Evolutionary conservation across 1,284 basidiomycete genomes (phyloP).

Genomic region (Pyrrhoderma noxium): DNA sequence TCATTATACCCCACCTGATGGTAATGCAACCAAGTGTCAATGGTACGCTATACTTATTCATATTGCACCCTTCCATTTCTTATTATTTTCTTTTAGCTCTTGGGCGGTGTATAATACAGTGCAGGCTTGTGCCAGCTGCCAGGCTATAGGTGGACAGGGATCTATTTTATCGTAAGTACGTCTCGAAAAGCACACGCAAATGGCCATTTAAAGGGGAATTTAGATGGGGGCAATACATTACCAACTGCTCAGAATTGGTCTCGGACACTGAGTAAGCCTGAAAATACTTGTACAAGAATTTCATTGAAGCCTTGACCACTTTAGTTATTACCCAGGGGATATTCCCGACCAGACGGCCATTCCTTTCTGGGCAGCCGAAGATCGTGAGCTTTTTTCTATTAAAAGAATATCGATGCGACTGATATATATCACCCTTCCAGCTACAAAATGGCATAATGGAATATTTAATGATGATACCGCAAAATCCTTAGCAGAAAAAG

Average conservation of each 20-base stretch:
- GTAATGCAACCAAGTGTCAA: no score
- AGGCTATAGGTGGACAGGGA: slow-evolving; percentile 2
- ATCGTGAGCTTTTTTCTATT: slow-evolving; percentile 12
- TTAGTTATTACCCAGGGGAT: slow-evolving; percentile 4
- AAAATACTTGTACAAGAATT: not conserved
- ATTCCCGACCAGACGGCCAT: slow-evolving; percentile 17
- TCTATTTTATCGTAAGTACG: slow-evolving; percentile 6
- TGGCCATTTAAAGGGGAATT: not conserved
- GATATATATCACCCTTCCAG: no score
- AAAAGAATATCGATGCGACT: no score
- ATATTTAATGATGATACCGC: no score
- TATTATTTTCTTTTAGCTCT: slow-evolving; percentile 3
- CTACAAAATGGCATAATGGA: no score
- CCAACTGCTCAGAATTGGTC: slow-evolving; percentile 6
- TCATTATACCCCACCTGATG: no score
- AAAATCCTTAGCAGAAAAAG: no score
- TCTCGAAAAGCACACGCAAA: not conserved
- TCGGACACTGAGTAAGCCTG: slow-evolving; percentile 5
- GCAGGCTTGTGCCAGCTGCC: slow-evolving; percentile 17
- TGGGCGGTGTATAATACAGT: slow-evolving; percentile 17
- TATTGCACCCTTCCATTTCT: no score
- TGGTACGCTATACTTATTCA: no score
- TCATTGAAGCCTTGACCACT: not conserved
- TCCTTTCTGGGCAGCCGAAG: slow-evolving; percentile 15
- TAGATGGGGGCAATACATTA: slow-evolving; percentile 15